phyloP scores from a whole-genome alignment of 2,329 filamentous ascomycete genomes.

The Verticillium nubilum region DNA sequence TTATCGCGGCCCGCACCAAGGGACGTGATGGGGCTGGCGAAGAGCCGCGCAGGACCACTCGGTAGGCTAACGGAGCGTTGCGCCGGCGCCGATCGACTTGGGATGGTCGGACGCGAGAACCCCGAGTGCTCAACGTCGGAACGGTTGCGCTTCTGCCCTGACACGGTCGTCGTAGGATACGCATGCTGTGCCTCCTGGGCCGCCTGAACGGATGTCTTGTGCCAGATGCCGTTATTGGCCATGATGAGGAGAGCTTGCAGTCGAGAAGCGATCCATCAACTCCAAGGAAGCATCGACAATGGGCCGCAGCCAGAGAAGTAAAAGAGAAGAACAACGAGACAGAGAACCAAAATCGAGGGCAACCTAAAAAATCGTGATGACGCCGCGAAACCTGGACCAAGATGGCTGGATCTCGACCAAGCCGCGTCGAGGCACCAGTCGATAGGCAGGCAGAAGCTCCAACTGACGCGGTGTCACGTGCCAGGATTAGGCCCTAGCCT shows the following conservation, averaged over 20 bases:
- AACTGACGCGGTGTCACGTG: not conserved
- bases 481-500: not conserved
- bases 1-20: constrained; percentile 12
- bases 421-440: not conserved
- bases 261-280: not conserved
- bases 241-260: constrained; percentile 17
- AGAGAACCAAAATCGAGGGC: not conserved
- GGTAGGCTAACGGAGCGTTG: constrained; percentile 27
- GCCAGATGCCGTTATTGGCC: constrained; percentile 34
- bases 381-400: not conserved
- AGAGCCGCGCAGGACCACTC: constrained; percentile 22
- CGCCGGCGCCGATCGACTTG: constrained; percentile 18
- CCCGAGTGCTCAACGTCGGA: constrained; percentile 3
- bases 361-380: not conserved
- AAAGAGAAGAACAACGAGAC: not conserved
- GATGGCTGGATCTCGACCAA: not conserved
- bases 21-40: constrained; percentile 41
- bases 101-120: constrained; percentile 1
- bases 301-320: too few species aligned
- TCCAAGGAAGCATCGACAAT: not conserved
- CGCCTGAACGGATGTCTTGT: constrained; percentile 47
- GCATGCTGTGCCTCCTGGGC: constrained; percentile 31
- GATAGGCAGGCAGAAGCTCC: not conserved
- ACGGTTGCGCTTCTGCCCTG: constrained; percentile 42
- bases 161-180: constrained; percentile 31